Evolutionary conservation across 805 yeast species (phyloP), one percentile per base, ranked within the genome.

Genomic region (Ogataea neopini): DNA sequence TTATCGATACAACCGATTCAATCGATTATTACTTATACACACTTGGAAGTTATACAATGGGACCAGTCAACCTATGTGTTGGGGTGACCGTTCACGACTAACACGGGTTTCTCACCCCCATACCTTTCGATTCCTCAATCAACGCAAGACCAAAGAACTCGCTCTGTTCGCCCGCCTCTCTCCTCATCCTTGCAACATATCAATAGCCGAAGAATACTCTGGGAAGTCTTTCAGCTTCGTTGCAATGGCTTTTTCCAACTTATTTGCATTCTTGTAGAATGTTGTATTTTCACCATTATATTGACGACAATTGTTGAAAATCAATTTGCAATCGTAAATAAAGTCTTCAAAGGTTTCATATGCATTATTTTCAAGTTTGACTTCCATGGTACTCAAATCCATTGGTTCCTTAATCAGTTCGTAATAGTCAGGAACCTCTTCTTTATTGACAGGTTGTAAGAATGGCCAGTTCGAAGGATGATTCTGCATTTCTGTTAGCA

Each of bases 381-480:
- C 84, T 62, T 94, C 98, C 96, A 94, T 94, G 0, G 97, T 90
- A 36, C 94, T 83, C 47, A 94, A 73, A 64, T 94, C 99, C 99
- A 94, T 94, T 6, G 99, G 99, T 64, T 94, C 97, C 62, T 90
- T 90, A 54, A 94, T 92, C 23, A 94, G 94, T 55, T 89, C 96
- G 67, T 92, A 94, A 63, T 94, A 94, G 68, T 94, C 99, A 1
- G 95, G 89, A 9, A 94, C 99, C 63, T 94, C 99, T 34, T 88
- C 95, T 62, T 80, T 83, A 64, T 86, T 88, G 11, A 94, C 99
- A 2, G 99, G 96, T 46, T 83, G 86, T 39, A 90, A 81, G 68
- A 94, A 94, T 32, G 99, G 99, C 99, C 99, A 94, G 22, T 97
- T 92, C 3, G 96, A 88, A 0, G 98, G 95, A 67, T 94, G 96